These are phyloP conservation scores for Cladosporium sp. DNA, from an alignment of 2,329 filamentous ascomycete species.

Conservation along the genomic window DNA sequence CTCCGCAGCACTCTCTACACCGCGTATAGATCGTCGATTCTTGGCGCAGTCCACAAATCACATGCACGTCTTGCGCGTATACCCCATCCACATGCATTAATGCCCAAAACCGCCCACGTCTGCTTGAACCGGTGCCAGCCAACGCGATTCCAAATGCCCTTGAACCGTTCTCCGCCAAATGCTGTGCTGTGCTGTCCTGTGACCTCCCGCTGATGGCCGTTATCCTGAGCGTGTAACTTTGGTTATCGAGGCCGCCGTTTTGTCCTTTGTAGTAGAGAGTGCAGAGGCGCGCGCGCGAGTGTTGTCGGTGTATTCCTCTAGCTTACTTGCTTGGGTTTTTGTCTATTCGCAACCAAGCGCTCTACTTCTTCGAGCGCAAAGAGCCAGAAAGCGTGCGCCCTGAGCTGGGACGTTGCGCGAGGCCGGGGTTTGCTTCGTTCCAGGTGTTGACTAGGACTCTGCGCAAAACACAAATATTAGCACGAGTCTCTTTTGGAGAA, in stretches of 20 bases:
- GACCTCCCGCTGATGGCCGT: neutral
- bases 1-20: neutral
- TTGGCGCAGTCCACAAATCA: neutral
- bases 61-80: neutral
- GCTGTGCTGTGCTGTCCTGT: neutral
- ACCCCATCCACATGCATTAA: neutral
- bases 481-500: no score
- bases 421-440: conserved; percentile 38
- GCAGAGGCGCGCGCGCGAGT: neutral
- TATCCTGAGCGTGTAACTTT: neutral
- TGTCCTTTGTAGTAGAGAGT: neutral
- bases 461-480: neutral
- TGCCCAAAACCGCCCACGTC: neutral
- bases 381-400: conserved; percentile 10
- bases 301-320: neutral
- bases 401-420: conserved; percentile 4
- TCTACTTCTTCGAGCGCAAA: conserved; percentile 11
- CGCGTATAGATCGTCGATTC: neutral
- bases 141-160: neutral
- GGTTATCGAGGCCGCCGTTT: neutral
- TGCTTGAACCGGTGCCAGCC: neutral
- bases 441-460: conserved; percentile 53
- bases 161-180: neutral
- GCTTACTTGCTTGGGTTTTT: neutral
- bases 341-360: neutral